Evolutionary conservation across 2,329 filamentous ascomycete species (phyloP).

Genomic region (Pochonia chlamydosporia): DNA sequence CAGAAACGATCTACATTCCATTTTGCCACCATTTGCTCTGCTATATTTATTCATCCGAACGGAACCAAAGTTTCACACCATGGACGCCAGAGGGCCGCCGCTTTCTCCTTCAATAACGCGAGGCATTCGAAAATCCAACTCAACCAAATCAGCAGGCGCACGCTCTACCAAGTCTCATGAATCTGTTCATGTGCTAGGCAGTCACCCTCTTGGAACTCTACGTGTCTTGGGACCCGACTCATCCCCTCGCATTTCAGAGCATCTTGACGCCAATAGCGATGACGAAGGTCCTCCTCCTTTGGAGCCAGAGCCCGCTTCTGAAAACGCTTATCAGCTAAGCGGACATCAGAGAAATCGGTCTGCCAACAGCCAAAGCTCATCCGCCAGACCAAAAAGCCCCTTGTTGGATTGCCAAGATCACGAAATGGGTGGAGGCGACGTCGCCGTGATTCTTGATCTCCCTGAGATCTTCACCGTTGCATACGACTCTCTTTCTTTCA

Average conservation of each 20-base stretch:
- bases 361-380: background rate
- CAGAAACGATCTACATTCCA: too few species aligned
- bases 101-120: slow-evolving; percentile 14
- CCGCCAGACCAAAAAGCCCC: slow-evolving; percentile 2
- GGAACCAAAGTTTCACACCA: slow-evolving; percentile 9
- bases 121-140: slow-evolving; percentile 30
- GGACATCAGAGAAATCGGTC: background rate
- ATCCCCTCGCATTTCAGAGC: slow-evolving; percentile 4
- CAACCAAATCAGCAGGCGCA: slow-evolving; percentile 17
- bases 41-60: background rate
- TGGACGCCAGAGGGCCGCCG: slow-evolving; percentile 18
- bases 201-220: slow-evolving; percentile 36
- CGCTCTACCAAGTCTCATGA: slow-evolving; percentile 28
- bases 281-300: slow-evolving; percentile 25
- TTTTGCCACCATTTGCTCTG: background rate
- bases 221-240: slow-evolving; percentile 28
- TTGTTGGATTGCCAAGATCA: slow-evolving; percentile 19
- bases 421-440: slow-evolving; percentile 37
- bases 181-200: slow-evolving; percentile 33
- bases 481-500: slow-evolving; percentile 46
- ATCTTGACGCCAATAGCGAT: slow-evolving; percentile 9
- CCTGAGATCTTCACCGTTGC: slow-evolving; percentile 47
- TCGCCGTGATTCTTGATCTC: slow-evolving; percentile 46
- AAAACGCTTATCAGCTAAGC: slow-evolving; percentile 1
- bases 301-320: slow-evolving; percentile 19